Evolutionary conservation across 1,139 yeast genomes (phyloP).

Genomic region (Ashbya aceris): DNA sequence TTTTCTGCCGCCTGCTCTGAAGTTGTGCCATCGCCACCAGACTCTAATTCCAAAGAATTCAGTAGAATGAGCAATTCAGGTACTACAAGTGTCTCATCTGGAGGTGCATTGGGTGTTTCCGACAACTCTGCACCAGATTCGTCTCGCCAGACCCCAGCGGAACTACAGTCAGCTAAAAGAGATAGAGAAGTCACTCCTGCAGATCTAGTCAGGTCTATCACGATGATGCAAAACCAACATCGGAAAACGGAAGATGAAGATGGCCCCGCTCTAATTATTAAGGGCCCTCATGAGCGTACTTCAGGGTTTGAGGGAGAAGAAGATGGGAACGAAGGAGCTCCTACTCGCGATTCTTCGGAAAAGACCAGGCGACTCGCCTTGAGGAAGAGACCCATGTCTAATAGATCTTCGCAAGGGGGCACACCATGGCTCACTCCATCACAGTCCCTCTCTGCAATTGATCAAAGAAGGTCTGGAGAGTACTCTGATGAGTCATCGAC

Average conservation of each 20-base stretch:
- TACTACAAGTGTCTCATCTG: not conserved
- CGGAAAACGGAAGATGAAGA: slow-evolving; percentile 38
- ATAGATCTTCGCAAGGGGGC: too few relatives aligned
- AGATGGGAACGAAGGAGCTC: slow-evolving; percentile 1
- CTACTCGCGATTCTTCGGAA: too few relatives aligned
- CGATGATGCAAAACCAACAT: slow-evolving; percentile 56
- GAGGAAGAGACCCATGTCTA: too few relatives aligned
- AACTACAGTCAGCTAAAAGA: slow-evolving; percentile 16
- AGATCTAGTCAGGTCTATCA: slow-evolving; percentile 76
- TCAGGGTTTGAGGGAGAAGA: slow-evolving; percentile 4
- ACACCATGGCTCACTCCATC: too few relatives aligned
- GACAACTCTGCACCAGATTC: not conserved
- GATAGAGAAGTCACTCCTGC: slow-evolving; percentile 60
- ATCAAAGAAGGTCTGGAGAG: too few relatives aligned
- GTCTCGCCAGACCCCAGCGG: not conserved
- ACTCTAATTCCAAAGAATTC: not conserved
- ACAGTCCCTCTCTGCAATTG: too few relatives aligned
- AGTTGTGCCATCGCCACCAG: not conserved
- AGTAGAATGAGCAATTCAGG: not conserved
- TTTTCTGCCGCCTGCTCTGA: not conserved
- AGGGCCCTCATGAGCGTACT: slow-evolving; percentile 64
- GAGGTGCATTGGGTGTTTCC: too few relatives aligned
- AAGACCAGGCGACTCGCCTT: too few relatives aligned
- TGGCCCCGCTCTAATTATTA: slow-evolving; percentile 76
- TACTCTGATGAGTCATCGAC: too few relatives aligned